Base-by-base conservation (phyloP, 2,329 filamentous ascomycete species). In the Fusarium sp. region DNA sequence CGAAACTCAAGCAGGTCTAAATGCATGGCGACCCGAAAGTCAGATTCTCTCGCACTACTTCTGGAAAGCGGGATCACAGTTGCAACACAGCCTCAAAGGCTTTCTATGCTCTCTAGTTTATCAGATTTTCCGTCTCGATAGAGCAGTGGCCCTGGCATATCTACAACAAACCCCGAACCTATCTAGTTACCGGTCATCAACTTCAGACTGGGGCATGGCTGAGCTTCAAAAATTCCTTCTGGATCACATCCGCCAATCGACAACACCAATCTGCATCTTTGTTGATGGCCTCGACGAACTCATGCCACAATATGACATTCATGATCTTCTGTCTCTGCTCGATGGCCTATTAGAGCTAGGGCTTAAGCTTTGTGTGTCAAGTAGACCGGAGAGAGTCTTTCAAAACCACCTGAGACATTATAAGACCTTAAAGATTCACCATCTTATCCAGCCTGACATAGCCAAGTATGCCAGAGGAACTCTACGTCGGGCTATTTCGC, bases 31-130 rank as follows among this genome's bases (percentile, higher is more conserved):
- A 1, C 7, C 47, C 0, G 39, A 48, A 3, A 53, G 68, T 1
- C 7, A 68, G 1, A 47, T 77, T 0, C 13, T 72, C 6, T 68
- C 68, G 3, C 76, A 76, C 51, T 79, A 76, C 62, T 78, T 80
- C 46, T 80, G 78, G 78, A 74, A 69, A 8, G 60, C 73, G 0
- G 79, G 78, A 1, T 71, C 61, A 3, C 7, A 4, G 1, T 50
- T 78, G 51, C 77, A 80, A 56, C 71, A 70, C 12, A 72, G 36
- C 12, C 43, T 71, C 4, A 71, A 70, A 27, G 78, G 78, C 23
- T n/a, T 41, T 0, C 36, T 53, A 4, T 31, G 36, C 11, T 53
- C 50, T 11, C n/a, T 53, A 6, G 8, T 53, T 7, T 10, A 53
- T 7, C 50, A 53, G 11, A 59, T 50, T 16, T 30, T 18, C 31